Percentiles rank a stretch among this genome's conserved stretches.
phyloP scores from a whole-genome alignment of 2,329 filamentous ascomycete species.

The Pseudogymnoascus sp. region DNA sequence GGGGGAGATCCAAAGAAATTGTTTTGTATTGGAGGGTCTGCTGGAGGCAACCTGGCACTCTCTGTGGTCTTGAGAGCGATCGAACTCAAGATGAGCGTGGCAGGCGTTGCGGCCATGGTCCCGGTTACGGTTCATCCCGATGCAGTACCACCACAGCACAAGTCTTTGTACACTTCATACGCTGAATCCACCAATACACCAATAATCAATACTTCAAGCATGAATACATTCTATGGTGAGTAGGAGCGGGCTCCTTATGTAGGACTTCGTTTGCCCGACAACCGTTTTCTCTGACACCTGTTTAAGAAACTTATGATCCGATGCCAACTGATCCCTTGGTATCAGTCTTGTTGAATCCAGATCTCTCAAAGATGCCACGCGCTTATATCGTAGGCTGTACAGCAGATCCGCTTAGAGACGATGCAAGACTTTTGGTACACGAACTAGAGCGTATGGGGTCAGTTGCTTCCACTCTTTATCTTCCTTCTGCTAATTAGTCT shows the following conservation, averaged over 20 bases:
- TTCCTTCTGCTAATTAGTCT: no score
- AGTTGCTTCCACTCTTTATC: no score
- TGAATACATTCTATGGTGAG: slow-evolving; percentile 18
- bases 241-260: not conserved
- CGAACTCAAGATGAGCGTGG: no score
- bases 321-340: slow-evolving; percentile 14
- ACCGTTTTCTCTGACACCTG: no score
- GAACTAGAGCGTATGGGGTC: slow-evolving; percentile 22
- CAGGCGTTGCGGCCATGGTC: no score
- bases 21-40: no score
- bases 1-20: no score
- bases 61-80: no score
- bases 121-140: no score
- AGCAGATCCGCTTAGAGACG: slow-evolving; percentile 27
- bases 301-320: not conserved
- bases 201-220: slow-evolving; percentile 15
- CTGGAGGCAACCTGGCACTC: no score
- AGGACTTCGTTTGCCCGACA: no score
- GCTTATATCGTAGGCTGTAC: slow-evolving; percentile 20
- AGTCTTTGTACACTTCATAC: slow-evolving; percentile 18
- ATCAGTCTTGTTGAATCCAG: slow-evolving; percentile 14
- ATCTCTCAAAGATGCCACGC: slow-evolving; percentile 16
- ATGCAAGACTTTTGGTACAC: slow-evolving; percentile 24
- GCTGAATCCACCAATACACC: slow-evolving; percentile 15
- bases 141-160: slow-evolving; percentile 17